A percentile compares a stretch with the other conserved stretches of the same genome.
Conservation (phyloP, 148 eudicot species). For the Chenopodium album region DNA sequence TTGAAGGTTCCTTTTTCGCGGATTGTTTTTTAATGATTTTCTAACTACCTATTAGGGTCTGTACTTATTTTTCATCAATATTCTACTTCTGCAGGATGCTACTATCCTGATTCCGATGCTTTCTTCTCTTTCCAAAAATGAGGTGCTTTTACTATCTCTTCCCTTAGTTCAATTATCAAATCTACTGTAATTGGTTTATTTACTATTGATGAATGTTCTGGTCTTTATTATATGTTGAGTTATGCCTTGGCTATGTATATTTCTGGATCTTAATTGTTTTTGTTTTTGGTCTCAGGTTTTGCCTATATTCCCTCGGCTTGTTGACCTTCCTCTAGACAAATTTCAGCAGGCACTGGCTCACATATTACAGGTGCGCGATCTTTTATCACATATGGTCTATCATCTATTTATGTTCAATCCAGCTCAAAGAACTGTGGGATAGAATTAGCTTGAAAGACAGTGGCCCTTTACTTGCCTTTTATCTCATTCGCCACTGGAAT, state of each 20-base stretch:
- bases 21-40: not conserved
- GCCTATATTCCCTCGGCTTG: constrained; percentile 90
- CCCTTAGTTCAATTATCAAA: not conserved
- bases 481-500: not conserved
- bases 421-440: not conserved
- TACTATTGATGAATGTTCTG: not conserved
- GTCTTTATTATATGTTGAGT: not conserved
- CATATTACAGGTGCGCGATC: constrained; percentile 69
- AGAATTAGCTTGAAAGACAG: not conserved
- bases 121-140: constrained; percentile 74
- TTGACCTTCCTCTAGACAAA: constrained; percentile 81
- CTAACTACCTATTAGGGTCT: not conserved
- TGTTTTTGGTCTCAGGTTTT: constrained; percentile 56
- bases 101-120: constrained; percentile 79
- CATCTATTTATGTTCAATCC: not conserved
- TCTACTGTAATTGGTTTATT: not conserved
- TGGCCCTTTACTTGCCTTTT: not conserved
- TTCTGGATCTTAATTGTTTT: constrained; percentile 17
- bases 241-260: not conserved
- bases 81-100: constrained; percentile 60
- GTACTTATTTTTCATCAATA: constrained; percentile 14
- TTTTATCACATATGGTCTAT: not conserved
- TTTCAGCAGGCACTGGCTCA: constrained; percentile 91
- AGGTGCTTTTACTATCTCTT: constrained; percentile 43
- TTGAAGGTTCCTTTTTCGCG: constrained; percentile 54